phyloP scores from a whole-genome alignment of 345 rosid species.

The Lumnitzera racemosa region DNA sequence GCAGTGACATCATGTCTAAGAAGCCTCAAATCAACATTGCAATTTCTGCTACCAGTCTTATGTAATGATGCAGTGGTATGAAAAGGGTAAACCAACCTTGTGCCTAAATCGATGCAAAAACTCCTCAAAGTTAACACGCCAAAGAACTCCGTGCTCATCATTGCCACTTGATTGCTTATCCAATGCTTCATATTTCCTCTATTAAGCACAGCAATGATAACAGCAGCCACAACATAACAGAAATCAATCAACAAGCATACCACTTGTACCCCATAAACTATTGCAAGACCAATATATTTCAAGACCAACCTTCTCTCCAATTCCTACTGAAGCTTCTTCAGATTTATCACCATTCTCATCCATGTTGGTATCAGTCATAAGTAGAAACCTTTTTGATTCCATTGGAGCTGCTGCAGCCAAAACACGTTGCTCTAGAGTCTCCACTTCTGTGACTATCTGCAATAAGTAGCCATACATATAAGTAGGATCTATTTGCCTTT shows the following conservation, averaged over 20 bases:
- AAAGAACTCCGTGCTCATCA: conserved; percentile 24
- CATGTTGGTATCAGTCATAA: conserved; percentile 21
- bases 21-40: background rate
- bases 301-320: conserved; percentile 60
- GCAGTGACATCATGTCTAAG: no score
- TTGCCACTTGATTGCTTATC: no score
- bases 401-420: conserved; percentile 60
- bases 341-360: conserved; percentile 24
- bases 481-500: no score
- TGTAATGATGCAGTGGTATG: background rate
- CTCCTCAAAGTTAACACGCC: conserved; percentile 88
- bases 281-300: no score
- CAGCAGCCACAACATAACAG: background rate
- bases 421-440: conserved; percentile 59
- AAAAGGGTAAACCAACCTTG: conserved; percentile 44
- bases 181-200: no score
- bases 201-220: no score
- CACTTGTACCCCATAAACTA: background rate
- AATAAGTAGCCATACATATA: background rate
- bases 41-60: background rate
- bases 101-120: conserved; percentile 63
- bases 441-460: conserved; percentile 38
- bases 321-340: conserved; percentile 14
- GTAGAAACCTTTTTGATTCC: conserved; percentile 60
- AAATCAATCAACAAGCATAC: background rate